Percentiles rank a stretch among this genome's conserved stretches.
Evolutionary conservation across 371 early-diverging fungal species (phyloP).

Genomic region (Mortierella sp.): DNA sequence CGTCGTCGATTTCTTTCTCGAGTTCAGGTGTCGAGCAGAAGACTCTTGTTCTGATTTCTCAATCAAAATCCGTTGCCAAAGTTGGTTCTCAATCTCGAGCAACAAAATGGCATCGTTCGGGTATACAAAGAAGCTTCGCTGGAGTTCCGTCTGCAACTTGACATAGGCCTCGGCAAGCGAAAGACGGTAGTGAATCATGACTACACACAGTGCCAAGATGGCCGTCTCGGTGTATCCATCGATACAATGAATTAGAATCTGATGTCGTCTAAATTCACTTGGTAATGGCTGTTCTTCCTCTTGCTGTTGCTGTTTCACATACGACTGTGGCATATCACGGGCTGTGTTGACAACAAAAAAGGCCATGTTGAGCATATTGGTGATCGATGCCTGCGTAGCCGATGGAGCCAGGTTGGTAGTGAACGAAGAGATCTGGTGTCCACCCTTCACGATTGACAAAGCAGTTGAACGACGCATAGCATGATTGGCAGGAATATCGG

Average conservation of each 20-base stretch:
- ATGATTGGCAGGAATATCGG: constrained; percentile 24
- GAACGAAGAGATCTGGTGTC: neutral
- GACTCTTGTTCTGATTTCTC: constrained; percentile 19
- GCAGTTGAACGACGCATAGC: constrained; percentile 36
- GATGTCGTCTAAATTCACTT: constrained; percentile 27
- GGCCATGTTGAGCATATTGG: constrained; percentile 45
- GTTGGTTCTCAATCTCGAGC: constrained; percentile 50
- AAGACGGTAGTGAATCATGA: constrained; percentile 64
- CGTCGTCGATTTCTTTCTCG: neutral
- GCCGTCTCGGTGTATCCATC: constrained; percentile 75
- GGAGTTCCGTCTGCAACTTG: constrained; percentile 58
- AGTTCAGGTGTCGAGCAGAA: neutral
- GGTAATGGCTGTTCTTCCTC: neutral
- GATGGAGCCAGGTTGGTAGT: neutral
- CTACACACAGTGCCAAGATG: constrained; percentile 58
- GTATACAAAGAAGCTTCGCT: constrained; percentile 72
- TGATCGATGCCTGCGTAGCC: constrained; percentile 25
- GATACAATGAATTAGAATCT: constrained; percentile 66
- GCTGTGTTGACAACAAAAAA: constrained; percentile 39
- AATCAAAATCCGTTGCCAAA: constrained; percentile 42
- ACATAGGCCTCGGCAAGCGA: constrained; percentile 69
- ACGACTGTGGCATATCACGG: neutral
- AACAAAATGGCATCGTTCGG: constrained; percentile 62
- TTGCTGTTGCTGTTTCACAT: constrained; percentile 29
- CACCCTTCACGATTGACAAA: constrained; percentile 13